phyloP scores from a whole-genome alignment of 2,329 filamentous ascomycete species.

The Aspergillus hiratsukae region DNA sequence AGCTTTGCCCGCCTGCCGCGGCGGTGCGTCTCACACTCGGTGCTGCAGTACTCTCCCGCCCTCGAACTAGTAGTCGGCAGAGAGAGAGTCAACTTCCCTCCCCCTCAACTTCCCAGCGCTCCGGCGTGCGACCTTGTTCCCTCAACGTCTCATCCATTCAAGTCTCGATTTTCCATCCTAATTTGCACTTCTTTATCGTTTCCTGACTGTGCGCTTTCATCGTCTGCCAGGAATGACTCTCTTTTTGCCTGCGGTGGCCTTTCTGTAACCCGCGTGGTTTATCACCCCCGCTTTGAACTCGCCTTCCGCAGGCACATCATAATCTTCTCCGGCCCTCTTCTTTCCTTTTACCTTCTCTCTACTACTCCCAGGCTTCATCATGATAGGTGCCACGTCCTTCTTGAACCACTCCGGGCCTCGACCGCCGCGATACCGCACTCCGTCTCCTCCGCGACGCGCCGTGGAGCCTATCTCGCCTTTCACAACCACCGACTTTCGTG shows the following conservation, averaged over 20 bases:
- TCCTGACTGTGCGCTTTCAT: constrained; percentile 19
- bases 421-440: constrained; percentile 43
- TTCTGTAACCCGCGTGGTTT: constrained; percentile 39
- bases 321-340: constrained; percentile 19
- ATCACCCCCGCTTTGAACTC: constrained; percentile 40
- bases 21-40: background rate
- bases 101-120: constrained; percentile 18
- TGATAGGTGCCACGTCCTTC: constrained; percentile 40
- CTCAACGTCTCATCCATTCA: constrained; percentile 14
- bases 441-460: constrained; percentile 44
- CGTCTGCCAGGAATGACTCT: constrained; percentile 39
- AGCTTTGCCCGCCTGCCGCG: constrained; percentile 1
- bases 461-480: constrained; percentile 44
- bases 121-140: constrained; percentile 17
- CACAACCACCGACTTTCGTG: constrained; percentile 25
- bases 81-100: constrained; percentile 11
- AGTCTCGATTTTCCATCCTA: constrained; percentile 14
- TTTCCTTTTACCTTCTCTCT: constrained; percentile 8
- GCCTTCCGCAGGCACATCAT: constrained; percentile 31
- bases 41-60: background rate
- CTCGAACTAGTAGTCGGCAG: constrained; percentile 1
- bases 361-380: constrained; percentile 16
- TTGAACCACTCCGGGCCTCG: constrained; percentile 31
- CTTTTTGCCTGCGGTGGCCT: constrained; percentile 33
- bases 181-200: constrained; percentile 17